Evolutionary conservation across 2,329 filamentous ascomycete species (phyloP), one percentile per base, ranked within the genome.

Genomic region (Apiospora malaysiana): DNA sequence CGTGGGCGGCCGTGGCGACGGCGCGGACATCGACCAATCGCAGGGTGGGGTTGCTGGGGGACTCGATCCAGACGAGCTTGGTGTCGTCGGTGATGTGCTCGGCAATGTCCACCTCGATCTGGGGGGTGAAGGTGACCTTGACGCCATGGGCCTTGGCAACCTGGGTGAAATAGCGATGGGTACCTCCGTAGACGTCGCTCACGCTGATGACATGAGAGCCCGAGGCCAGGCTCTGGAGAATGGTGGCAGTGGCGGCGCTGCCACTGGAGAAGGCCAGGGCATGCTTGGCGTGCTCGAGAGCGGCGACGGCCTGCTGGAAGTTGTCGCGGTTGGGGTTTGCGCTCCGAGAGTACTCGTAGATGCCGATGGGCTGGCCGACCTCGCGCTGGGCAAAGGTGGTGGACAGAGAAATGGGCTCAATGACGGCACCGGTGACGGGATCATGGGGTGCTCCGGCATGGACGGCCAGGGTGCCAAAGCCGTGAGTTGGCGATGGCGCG

Each of bases 91-190:
- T 93, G 80, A 99, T 97, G 84, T 98, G 89, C 76, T 91, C 89
- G 75, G 89, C 88, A 76, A 98, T 91, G 79, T 98, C 94, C 73
- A 94, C 86, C 84, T 97, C 95, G 78, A 99, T 97, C 83, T 91
- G 91, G 12, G 94, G 94, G 6, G 94, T 95, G 83, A 99, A 99
- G 68, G 95, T 97, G 73, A 98, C 96, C 77, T 93, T 90, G 70
- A 99, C 94, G 78, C 95, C 94, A 82, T 99, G 96, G 37, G 96
- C 94, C 78, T 94, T 91, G 71, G 96, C 96, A 68, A 98, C 96
- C 85, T 98, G 95, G 75, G 96, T 99, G 87, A 99, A 99, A 87
- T 99, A 99, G 78, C 96, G 90, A 85, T 99, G 96, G 56, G 96
- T 99, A 77, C 96, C 96, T 76, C 96, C 96, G 82, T 99, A 99